Evolutionary conservation across 140 eudicot species (phyloP).

Genomic region (Stevia rebaudiana): DNA sequence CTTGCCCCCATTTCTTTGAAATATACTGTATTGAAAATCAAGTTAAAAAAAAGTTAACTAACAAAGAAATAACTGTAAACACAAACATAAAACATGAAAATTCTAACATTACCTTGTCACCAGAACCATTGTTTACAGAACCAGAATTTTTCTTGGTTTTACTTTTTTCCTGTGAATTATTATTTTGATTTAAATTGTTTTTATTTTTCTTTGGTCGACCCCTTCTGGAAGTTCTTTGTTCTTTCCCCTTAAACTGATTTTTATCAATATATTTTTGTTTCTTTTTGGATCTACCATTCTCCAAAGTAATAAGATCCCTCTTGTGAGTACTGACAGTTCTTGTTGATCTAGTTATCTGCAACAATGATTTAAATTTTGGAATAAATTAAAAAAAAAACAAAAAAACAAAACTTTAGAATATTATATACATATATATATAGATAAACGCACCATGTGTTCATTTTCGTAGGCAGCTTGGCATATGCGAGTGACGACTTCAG

Average conservation of each 20-base stretch:
- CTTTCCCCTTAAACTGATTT: constrained; percentile 26
- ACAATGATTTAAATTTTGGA: neutral
- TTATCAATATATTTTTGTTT: constrained; percentile 22
- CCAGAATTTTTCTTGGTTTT: constrained; percentile 15
- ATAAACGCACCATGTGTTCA: constrained; percentile 31
- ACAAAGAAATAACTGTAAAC: neutral
- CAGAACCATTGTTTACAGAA: constrained; percentile 14
- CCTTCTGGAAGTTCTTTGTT: constrained; percentile 10
- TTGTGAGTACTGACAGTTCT: constrained; percentile 13
- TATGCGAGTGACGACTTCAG: constrained; percentile 48
- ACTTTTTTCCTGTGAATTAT: constrained; percentile 7
- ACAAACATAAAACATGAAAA: neutral
- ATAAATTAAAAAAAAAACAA: neutral
- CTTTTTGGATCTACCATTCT: constrained; percentile 15
- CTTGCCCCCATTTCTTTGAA: constrained; percentile 39
- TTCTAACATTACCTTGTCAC: constrained; percentile 20
- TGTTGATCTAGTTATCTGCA: constrained; percentile 23
- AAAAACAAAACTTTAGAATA: neutral
- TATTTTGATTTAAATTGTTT: constrained; percentile 1
- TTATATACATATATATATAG: too few species aligned
- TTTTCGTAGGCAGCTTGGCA: constrained; percentile 28
- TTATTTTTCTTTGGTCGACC: constrained; percentile 21
- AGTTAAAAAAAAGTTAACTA: neutral
- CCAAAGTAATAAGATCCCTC: constrained; percentile 17
- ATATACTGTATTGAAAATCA: constrained; percentile 32